phyloP scores from a whole-genome alignment of 306 rosid species.

The Quercus wislizeni region DNA sequence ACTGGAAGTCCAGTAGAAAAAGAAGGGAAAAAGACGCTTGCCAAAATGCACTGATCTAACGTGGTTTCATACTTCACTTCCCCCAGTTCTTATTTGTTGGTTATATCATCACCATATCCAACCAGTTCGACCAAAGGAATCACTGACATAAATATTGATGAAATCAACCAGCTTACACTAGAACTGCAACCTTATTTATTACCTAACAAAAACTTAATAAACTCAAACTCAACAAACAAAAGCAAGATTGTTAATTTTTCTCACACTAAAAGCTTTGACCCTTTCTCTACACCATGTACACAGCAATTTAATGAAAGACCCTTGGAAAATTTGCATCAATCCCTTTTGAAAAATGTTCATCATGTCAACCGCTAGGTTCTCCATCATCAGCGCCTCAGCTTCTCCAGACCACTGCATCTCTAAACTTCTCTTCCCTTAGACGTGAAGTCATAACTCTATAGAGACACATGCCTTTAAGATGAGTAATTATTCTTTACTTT shows the following conservation, averaged over 20 bases:
- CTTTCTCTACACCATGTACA: neutral
- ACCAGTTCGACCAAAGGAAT: neutral
- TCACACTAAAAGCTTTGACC: neutral
- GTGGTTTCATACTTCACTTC: too few species aligned
- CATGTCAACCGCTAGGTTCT: constrained; percentile 42
- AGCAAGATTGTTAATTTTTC: neutral
- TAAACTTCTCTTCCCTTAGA: constrained; percentile 15
- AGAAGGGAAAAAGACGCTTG: too few species aligned
- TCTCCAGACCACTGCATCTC: constrained; percentile 29
- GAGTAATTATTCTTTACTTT: too few species aligned
- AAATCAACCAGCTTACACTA: neutral
- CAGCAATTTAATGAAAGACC: neutral
- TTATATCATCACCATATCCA: neutral
- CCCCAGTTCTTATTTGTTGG: too few species aligned
- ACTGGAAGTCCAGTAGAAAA: too few species aligned
- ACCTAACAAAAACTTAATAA: neutral
- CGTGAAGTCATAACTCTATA: neutral
- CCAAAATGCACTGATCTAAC: too few species aligned
- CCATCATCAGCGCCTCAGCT: constrained; percentile 49
- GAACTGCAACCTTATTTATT: neutral
- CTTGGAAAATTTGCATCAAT: neutral
- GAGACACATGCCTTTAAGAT: too few species aligned
- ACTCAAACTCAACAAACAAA: neutral
- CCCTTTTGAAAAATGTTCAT: constrained; percentile 23
- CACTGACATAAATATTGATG: neutral